Conservation (phyloP, 257 asterid species). For the Gentiana dahurica region DNA sequence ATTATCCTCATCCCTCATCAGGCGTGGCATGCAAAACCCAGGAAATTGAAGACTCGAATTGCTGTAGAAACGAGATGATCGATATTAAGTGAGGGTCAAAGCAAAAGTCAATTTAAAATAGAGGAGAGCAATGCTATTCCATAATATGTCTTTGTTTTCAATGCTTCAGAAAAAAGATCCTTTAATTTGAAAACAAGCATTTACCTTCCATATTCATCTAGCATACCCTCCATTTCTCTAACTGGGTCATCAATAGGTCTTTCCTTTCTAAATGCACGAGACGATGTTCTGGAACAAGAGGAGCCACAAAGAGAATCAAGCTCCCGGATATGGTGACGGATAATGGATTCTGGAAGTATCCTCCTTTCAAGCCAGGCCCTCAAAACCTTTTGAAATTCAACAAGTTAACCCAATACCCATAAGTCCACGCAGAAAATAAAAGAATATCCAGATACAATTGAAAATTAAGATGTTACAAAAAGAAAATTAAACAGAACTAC, state of each 20-base stretch:
- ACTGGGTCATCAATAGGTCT: slow-evolving; percentile 86
- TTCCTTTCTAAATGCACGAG: slow-evolving; percentile 59
- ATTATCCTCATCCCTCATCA: slow-evolving; percentile 57
- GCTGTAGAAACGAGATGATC: slow-evolving; percentile 31
- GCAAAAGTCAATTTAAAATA: slow-evolving; percentile 2
- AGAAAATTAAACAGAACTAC: slow-evolving; percentile 17
- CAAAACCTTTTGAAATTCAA: slow-evolving; percentile 52
- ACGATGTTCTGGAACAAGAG: slow-evolving; percentile 43
- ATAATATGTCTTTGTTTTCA: not conserved
- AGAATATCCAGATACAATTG: not conserved
- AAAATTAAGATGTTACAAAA: not conserved
- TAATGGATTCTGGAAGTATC: slow-evolving; percentile 68
- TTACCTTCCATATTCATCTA: slow-evolving; percentile 89
- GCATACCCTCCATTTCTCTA: slow-evolving; percentile 92
- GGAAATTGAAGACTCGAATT: slow-evolving; percentile 85
- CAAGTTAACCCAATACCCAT: not conserved
- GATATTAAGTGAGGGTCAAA: slow-evolving; percentile 10
- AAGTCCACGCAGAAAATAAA: not conserved
- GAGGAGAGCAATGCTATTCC: not conserved
- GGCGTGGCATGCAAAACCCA: slow-evolving; percentile 78
- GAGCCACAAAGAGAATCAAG: slow-evolving; percentile 64
- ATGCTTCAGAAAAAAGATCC: not conserved
- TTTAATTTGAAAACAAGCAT: not conserved
- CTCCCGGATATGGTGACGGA: slow-evolving; percentile 73
- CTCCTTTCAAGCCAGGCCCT: slow-evolving; percentile 89